Conservation (phyloP, 768 basidiomycete species). For the Boletus pseudo-olivaceus region DNA sequence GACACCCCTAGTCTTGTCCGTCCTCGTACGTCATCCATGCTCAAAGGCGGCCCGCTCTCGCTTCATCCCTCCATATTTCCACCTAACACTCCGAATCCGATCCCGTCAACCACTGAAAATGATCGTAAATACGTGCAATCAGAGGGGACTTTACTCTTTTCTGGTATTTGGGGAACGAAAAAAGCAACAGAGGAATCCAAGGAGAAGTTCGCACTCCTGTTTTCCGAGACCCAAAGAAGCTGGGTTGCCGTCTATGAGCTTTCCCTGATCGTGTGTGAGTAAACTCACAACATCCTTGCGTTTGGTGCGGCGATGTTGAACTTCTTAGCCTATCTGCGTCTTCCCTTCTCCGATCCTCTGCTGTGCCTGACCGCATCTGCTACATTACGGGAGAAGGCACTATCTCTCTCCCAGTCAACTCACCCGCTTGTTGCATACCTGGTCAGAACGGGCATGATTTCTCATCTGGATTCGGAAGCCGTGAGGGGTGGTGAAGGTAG, state of each 20-base stretch:
- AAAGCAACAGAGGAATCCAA: conserved; percentile 40
- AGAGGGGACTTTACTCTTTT: conserved; percentile 71
- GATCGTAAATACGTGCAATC: conserved; percentile 76
- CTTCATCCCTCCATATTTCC: conserved; percentile 69
- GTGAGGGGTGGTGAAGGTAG: conserved; percentile 6
- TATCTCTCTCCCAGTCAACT: conserved; percentile 43
- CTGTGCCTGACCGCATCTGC: conserved; percentile 80
- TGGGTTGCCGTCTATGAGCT: conserved; percentile 86
- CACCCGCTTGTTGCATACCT: conserved; percentile 32
- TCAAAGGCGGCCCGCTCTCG: conserved; percentile 33
- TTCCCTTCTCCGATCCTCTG: conserved; percentile 67
- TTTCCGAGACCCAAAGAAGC: conserved; percentile 52
- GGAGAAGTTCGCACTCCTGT: conserved; percentile 64
- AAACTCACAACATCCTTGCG: not conserved
- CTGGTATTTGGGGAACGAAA: conserved; percentile 70
- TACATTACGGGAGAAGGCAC: conserved; percentile 81
- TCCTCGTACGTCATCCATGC: conserved; percentile 50
- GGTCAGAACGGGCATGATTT: conserved; percentile 12
- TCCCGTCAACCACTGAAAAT: conserved; percentile 64
- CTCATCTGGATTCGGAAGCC: conserved; percentile 7
- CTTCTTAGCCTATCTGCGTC: conserved; percentile 64
- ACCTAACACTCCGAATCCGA: conserved; percentile 81
- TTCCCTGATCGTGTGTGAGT: conserved; percentile 75
- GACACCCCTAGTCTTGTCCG: conserved; percentile 42
- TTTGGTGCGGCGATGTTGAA: not conserved